These are phyloP conservation scores for Bathelium albidoporum DNA, from an alignment of 495 filamentous ascomycete genomes.

Conservation along the genomic window DNA sequence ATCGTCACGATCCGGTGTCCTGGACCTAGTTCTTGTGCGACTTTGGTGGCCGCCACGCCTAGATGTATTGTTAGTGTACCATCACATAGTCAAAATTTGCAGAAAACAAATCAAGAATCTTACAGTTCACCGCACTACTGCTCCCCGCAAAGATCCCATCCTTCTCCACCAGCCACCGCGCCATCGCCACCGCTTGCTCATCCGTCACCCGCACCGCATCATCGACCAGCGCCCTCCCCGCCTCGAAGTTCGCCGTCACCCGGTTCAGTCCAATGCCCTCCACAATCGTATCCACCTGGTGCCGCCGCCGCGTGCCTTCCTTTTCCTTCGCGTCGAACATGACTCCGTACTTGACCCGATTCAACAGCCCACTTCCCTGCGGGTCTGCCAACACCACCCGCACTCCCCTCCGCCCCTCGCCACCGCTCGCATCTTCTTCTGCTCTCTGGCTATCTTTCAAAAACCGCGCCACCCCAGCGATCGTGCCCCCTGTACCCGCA, in stretches of 20 bases:
- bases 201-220: slow-evolving; percentile 90
- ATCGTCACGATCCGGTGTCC: slow-evolving; percentile 80
- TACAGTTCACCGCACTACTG: slow-evolving; percentile 90
- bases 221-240: slow-evolving; percentile 70
- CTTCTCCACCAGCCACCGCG: slow-evolving; percentile 86
- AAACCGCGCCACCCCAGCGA: slow-evolving; percentile 73
- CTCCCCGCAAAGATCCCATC: slow-evolving; percentile 93
- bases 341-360: slow-evolving; percentile 80
- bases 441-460: slow-evolving; percentile 44
- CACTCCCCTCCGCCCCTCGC: slow-evolving; percentile 25
- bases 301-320: slow-evolving; percentile 78
- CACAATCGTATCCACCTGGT: slow-evolving; percentile 91
- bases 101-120: slow-evolving; percentile 22
- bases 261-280: slow-evolving; percentile 95
- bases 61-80: background rate
- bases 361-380: slow-evolving; percentile 86
- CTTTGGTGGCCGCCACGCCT: slow-evolving; percentile 75
- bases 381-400: slow-evolving; percentile 84
- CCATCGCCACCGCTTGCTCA: slow-evolving; percentile 85
- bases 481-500: slow-evolving; percentile 92
- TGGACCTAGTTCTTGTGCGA: slow-evolving; percentile 63
- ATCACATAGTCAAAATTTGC: background rate
- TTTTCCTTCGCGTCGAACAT: slow-evolving; percentile 85
- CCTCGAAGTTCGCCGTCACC: slow-evolving; percentile 83
- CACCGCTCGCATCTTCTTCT: too few species aligned